Base-by-base conservation (phyloP, 495 filamentous ascomycete species). In the Annulohypoxylon bovei region DNA sequence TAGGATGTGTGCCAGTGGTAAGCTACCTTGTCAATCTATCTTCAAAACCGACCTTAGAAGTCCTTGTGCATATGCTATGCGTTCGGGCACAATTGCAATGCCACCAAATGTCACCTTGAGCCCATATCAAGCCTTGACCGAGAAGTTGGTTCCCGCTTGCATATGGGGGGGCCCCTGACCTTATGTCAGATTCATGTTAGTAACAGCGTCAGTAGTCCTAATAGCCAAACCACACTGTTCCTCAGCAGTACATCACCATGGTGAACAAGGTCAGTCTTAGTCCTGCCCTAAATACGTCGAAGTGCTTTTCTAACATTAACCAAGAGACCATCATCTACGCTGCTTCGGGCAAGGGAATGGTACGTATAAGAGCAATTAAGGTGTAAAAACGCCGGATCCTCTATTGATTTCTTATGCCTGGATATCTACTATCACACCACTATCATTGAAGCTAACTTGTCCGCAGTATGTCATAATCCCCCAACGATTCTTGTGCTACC, bases 1-100 rank as follows among this genome's bases (percentile, higher is more conserved):
- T 47, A 86, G 81, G 27, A 79, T 91, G 70, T 90, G 84, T 65
- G 81, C 84, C 16, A 80, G 82, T 33, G 79, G 85, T 87, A 67
- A 75, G 78, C 65, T 23, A 61, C 52, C 25, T 56, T 37, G 59
- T 62, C 49, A 59, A 53, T 16, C n/a, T 12, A 22, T 18, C 44
- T 35, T 53, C 40, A 32, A 49, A 54, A 30, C 22, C 28, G 39
- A 25, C 32, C 37, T n/a, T n/a, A n/a, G n/a, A n/a, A n/a, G n/a
- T n/a, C 25, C 47, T 58, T 44, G 5, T 40, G 16, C 33, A 67
- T 55, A 55, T 53, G 32, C 7, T 42, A 42, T 72, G 69, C 27
- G 28, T 52, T 39, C 37, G 8, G 35, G 27, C 42, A 54, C 22
- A 40, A 35, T 16, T 16, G 39, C 35, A 50, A 68, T 73, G 65